Percentiles rank a stretch among this genome's conserved stretches.
Conservation (phyloP, 208 protist genomes). For the Wallacemonas collosoma region DNA sequence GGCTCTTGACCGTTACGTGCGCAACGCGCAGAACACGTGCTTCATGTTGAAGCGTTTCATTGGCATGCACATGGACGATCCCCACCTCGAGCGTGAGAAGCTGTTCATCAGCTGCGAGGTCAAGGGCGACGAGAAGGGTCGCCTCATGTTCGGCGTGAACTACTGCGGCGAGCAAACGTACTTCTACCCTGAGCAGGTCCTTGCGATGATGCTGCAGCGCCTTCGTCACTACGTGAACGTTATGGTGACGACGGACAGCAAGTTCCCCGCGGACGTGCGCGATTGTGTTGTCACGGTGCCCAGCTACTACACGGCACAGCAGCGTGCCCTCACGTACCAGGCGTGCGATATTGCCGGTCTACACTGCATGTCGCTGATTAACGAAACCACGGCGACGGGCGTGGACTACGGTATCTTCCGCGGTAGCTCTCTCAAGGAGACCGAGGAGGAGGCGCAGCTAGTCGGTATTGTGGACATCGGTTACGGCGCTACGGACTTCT, state of each 20-base stretch:
- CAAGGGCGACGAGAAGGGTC: slow-evolving; percentile 58
- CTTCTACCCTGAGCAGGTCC: slow-evolving; percentile 91
- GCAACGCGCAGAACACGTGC: slow-evolving; percentile 87
- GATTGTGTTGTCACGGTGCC: slow-evolving; percentile 89
- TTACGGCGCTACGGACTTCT: slow-evolving; percentile 79
- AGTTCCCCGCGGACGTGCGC: slow-evolving; percentile 53
- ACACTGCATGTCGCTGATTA: slow-evolving; percentile 90
- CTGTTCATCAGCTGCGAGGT: slow-evolving; percentile 68
- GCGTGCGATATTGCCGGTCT: slow-evolving; percentile 84
- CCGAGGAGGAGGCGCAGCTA: slow-evolving; percentile 75
- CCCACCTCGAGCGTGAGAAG: slow-evolving; percentile 55
- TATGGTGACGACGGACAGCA: slow-evolving; percentile 61
- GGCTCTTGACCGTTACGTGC: slow-evolving; percentile 77
- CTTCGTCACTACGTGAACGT: slow-evolving; percentile 81
- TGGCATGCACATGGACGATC: slow-evolving; percentile 82
- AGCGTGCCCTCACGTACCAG: slow-evolving; percentile 83
- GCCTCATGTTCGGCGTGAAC: slow-evolving; percentile 82
- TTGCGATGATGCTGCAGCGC: slow-evolving; percentile 91
- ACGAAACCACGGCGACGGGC: slow-evolving; percentile 87
- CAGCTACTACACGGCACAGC: slow-evolving; percentile 86
- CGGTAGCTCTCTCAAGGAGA: slow-evolving; percentile 73
- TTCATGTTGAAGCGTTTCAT: slow-evolving; percentile 89
- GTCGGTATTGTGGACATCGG: slow-evolving; percentile 91
- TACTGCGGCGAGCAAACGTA: slow-evolving; percentile 74
- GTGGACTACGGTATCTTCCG: slow-evolving; percentile 94